A percentile compares a stretch with the other conserved stretches of the same genome.
These are phyloP conservation scores for Loxodes magnus DNA, from an alignment of 73 alveolate genomes.

Conservation along the genomic window DNA sequence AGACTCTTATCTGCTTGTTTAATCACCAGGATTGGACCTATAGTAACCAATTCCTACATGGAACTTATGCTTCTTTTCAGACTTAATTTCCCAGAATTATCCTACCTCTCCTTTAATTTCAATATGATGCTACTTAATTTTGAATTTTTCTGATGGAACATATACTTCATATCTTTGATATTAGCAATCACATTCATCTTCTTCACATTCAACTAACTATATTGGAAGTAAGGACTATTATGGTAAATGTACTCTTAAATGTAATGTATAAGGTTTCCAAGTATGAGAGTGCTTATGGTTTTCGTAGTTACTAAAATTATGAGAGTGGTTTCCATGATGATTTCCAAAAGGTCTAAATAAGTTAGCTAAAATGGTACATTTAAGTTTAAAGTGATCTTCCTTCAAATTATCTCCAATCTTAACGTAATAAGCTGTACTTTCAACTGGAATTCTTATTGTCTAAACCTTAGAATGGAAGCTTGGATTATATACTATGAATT, in stretches of 20 bases:
- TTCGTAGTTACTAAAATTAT: too few species aligned
- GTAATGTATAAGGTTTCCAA: too few species aligned
- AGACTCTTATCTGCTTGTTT: constrained; percentile 22
- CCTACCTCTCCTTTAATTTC: constrained; percentile 10
- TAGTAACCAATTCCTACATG: constrained; percentile 14
- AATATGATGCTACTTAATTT: not conserved
- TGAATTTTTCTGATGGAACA: not conserved
- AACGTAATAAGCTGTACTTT: too few species aligned
- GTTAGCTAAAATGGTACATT: too few species aligned
- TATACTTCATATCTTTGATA: not conserved
- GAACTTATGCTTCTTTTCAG: not conserved
- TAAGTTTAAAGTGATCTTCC: too few species aligned
- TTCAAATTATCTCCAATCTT: too few species aligned
- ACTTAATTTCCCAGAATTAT: not conserved
- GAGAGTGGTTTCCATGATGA: too few species aligned
- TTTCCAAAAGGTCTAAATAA: too few species aligned
- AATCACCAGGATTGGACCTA: constrained; percentile 11
- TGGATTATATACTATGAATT: constrained; percentile 8
- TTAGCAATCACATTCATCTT: constrained; percentile 18
- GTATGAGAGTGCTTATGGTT: too few species aligned
- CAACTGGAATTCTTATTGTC: not conserved
- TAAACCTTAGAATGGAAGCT: constrained; percentile 1
- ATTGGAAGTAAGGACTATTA: too few species aligned
- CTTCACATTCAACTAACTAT: not conserved
- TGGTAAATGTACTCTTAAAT: too few species aligned